Evolutionary conservation across 1,139 yeast species (phyloP).

Genomic region (Candida frijolesensis): DNA sequence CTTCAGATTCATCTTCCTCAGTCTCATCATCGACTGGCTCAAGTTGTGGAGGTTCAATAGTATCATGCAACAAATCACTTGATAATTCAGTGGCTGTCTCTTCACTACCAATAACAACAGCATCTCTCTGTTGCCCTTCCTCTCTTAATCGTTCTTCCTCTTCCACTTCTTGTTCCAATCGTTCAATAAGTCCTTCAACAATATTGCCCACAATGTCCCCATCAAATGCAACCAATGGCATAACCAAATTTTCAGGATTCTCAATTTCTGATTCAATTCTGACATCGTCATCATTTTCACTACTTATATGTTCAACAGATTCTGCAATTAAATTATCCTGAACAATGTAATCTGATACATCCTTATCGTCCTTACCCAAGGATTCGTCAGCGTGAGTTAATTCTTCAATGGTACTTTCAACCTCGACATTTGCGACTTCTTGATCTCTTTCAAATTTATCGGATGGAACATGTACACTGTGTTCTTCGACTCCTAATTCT

Average conservation of each 20-base stretch:
- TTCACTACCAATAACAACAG: neutral
- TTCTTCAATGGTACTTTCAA: conserved; percentile 8
- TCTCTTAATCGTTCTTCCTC: neutral
- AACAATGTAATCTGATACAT: neutral
- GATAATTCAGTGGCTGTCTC: neutral
- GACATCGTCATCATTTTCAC: conserved; percentile 14
- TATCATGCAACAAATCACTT: neutral
- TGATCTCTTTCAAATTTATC: neutral
- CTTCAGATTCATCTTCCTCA: neutral
- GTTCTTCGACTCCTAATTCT: neutral
- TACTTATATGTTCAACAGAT: neutral
- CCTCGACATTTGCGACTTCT: neutral
- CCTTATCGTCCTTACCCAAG: neutral
- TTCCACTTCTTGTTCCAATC: neutral
- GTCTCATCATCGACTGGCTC: neutral
- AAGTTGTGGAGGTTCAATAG: conserved; percentile 1
- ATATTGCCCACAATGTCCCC: neutral
- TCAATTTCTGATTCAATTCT: conserved; percentile 5
- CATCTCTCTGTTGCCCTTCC: neutral
- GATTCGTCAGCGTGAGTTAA: neutral
- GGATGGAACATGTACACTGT: neutral
- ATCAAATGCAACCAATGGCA: neutral
- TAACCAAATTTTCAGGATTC: neutral
- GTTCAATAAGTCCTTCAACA: neutral
- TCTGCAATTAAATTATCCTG: neutral